phyloP scores from a whole-genome alignment of 2,329 filamentous ascomycete species.

The Lachnellula suecica region DNA sequence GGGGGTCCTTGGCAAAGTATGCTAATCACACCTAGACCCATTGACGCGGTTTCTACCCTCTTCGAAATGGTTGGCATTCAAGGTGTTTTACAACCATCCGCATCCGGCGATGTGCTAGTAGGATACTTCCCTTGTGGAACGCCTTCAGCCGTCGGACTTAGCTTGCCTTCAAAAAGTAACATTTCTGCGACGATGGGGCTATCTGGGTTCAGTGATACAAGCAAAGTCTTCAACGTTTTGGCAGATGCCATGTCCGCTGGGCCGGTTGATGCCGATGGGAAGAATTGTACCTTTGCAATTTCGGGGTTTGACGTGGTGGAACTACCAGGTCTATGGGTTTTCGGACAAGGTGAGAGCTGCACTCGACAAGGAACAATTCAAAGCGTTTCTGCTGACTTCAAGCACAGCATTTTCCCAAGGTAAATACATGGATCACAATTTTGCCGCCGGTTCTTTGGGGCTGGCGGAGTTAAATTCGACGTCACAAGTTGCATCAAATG shows the following conservation, averaged over 20 bases:
- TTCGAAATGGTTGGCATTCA: conserved; percentile 12
- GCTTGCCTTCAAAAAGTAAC: conserved; percentile 8
- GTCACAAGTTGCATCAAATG: background rate
- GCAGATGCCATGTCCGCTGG: background rate
- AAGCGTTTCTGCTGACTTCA: no score
- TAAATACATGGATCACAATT: background rate
- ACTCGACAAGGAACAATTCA: no score
- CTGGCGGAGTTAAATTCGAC: background rate
- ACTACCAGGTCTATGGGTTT: background rate
- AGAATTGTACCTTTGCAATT: background rate
- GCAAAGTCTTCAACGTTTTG: background rate
- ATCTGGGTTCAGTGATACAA: no score
- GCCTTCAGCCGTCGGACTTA: conserved; percentile 9
- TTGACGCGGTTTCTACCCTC: conserved; percentile 5
- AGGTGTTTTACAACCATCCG: background rate
- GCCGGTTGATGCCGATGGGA: background rate
- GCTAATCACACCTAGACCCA: conserved; percentile 3
- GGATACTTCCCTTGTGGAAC: conserved; percentile 13
- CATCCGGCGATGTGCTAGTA: background rate
- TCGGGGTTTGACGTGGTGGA: background rate
- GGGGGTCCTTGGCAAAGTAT: background rate
- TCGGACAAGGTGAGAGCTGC: background rate
- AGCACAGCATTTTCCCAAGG: background rate
- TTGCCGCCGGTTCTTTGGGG: background rate
- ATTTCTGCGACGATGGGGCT: no score